phyloP scores from a whole-genome alignment of 23 red algal species.

The Gracilaria gracilis region DNA sequence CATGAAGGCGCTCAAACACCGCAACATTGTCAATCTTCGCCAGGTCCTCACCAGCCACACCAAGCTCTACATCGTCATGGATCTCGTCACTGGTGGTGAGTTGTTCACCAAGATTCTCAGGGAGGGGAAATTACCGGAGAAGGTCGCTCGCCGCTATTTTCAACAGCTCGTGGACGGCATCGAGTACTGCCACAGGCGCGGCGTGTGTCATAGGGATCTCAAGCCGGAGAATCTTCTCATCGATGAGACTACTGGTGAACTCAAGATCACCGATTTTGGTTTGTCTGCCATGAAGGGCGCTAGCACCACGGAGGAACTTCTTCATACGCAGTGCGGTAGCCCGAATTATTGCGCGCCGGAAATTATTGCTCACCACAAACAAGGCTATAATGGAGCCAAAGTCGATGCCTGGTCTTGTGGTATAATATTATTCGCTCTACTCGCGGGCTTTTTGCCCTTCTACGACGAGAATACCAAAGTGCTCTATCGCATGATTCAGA shows the following conservation, averaged over 20 bases:
- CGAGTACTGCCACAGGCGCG: slow-evolving; percentile 94
- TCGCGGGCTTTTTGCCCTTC: slow-evolving; percentile 78
- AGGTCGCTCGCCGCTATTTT: slow-evolving; percentile 82
- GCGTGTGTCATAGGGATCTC: slow-evolving; percentile 97
- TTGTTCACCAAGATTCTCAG: slow-evolving; percentile 95
- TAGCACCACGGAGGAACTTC: slow-evolving; percentile 64
- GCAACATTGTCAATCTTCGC: slow-evolving; percentile 88
- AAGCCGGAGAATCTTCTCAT: slow-evolving; percentile 92
- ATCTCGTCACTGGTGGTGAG: slow-evolving; percentile 97
- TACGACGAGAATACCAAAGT: slow-evolving; percentile 78
- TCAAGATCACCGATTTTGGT: slow-evolving; percentile 97
- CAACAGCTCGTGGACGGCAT: slow-evolving; percentile 98
- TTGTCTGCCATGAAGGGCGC: slow-evolving; percentile 80
- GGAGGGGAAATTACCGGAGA: slow-evolving; percentile 83
- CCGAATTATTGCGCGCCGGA: slow-evolving; percentile 90
- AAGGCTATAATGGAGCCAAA: slow-evolving; percentile 82
- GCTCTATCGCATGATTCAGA: slow-evolving; percentile 69
- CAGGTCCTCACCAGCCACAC: slow-evolving; percentile 89
- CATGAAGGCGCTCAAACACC: slow-evolving; percentile 98
- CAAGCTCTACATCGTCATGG: slow-evolving; percentile 97
- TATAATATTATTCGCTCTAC: slow-evolving; percentile 77
- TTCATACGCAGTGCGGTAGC: slow-evolving; percentile 85
- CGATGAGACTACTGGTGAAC: slow-evolving; percentile 77
- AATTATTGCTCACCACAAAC: slow-evolving; percentile 73
- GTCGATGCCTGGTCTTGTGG: slow-evolving; percentile 91